Conservation (phyloP, 306 rosid genomes). For the Fragaria vesca region DNA sequence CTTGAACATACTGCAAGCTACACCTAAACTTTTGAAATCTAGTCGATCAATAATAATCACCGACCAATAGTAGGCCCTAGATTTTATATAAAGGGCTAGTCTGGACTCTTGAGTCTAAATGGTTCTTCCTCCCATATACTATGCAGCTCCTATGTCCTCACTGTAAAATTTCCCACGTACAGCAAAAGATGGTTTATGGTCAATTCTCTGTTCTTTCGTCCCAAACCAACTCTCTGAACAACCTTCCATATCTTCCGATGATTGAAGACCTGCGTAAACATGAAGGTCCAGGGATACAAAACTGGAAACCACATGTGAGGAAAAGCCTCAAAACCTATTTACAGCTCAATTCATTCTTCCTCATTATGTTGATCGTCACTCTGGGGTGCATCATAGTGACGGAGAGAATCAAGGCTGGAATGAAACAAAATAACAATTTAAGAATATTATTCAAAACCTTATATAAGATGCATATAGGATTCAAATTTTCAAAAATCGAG, state of each 20-base stretch:
- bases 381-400: constrained; percentile 30
- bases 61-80: not conserved
- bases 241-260: not conserved
- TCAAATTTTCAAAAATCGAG: not conserved
- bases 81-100: not conserved
- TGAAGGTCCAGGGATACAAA: constrained; percentile 5
- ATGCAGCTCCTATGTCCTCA: not conserved
- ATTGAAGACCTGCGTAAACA: not conserved
- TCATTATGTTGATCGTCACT: constrained; percentile 13
- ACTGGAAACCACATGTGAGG: not conserved
- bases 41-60: not conserved
- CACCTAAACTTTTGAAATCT: not conserved
- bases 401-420: constrained; percentile 60
- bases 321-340: not conserved
- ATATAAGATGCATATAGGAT: not conserved
- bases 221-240: not conserved
- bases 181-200: not conserved
- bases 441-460: not conserved
- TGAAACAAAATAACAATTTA: constrained; percentile 24
- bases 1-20: not conserved
- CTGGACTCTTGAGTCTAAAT: not conserved
- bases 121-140: not conserved
- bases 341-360: constrained; percentile 19
- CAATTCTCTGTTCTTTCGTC: not conserved
- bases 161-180: not conserved